phyloP scores from a whole-genome alignment of 2,329 filamentous ascomycete genomes.

The Fusarium cicatricum region DNA sequence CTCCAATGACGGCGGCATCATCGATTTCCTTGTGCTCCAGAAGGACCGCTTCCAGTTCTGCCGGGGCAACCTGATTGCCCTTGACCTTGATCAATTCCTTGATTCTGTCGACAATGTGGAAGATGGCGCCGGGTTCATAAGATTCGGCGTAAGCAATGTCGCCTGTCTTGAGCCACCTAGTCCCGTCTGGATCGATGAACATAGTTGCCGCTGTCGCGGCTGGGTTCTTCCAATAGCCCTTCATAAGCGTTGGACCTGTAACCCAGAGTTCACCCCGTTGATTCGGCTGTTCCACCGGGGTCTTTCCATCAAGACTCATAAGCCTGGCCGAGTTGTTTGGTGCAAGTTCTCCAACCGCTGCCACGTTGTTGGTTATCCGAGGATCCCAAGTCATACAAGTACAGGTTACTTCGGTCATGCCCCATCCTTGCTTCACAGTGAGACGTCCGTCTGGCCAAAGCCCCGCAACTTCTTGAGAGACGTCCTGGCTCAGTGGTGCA shows the following conservation, averaged over 20 bases:
- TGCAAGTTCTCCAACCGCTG: slow-evolving; percentile 47
- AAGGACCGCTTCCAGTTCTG: slow-evolving; percentile 77
- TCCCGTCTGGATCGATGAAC: slow-evolving; percentile 54
- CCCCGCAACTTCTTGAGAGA: slow-evolving; percentile 57
- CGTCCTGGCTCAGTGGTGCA: slow-evolving; percentile 68
- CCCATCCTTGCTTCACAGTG: slow-evolving; percentile 74
- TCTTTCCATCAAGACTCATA: slow-evolving; percentile 63
- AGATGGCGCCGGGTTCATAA: slow-evolving; percentile 56
- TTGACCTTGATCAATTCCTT: slow-evolving; percentile 71
- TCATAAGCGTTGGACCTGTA: slow-evolving; percentile 75
- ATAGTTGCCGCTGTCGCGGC: slow-evolving; percentile 70
- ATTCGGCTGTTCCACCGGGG: slow-evolving; percentile 54
- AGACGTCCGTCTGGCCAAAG: slow-evolving; percentile 52
- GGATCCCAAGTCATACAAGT: slow-evolving; percentile 72
- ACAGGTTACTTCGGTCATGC: slow-evolving; percentile 86
- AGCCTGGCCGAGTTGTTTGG: slow-evolving; percentile 63
- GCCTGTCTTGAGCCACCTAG: slow-evolving; percentile 76
- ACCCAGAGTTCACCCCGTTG: slow-evolving; percentile 77
- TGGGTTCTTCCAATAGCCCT: slow-evolving; percentile 78
- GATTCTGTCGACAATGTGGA: slow-evolving; percentile 75
- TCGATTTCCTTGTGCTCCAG: slow-evolving; percentile 74
- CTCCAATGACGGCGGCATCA: slow-evolving; percentile 71
- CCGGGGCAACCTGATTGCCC: slow-evolving; percentile 79
- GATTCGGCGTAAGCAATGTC: slow-evolving; percentile 74
- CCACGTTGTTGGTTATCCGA: slow-evolving; percentile 53